phyloP scores from a whole-genome alignment of 352 stramenopile species.

The Phytophthora palmivora region DNA sequence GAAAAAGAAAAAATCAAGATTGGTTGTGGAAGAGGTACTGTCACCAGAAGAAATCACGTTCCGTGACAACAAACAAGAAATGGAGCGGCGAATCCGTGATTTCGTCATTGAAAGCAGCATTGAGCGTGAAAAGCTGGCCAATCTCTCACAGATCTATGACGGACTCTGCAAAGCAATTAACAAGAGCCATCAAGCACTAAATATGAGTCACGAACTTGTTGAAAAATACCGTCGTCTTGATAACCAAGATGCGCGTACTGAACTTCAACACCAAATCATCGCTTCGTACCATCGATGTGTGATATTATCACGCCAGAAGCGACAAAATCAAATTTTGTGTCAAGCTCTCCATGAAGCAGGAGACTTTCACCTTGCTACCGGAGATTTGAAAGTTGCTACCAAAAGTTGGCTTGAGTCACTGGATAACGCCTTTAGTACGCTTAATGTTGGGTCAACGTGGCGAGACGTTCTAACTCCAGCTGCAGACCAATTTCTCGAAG shows the following conservation, averaged over 20 bases:
- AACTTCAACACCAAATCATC: constrained; percentile 47
- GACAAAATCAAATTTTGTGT: constrained; percentile 60
- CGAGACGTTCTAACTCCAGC: constrained; percentile 45
- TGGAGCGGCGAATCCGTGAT: constrained; percentile 46
- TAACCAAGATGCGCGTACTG: constrained; percentile 6
- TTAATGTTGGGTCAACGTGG: constrained; percentile 60
- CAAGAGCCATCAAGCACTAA: constrained; percentile 68
- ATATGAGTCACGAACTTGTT: constrained; percentile 56
- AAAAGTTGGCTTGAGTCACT: constrained; percentile 79
- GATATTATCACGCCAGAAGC: constrained; percentile 66
- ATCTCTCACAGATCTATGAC: constrained; percentile 35
- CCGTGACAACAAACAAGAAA: constrained; percentile 41
- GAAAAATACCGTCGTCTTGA: constrained; percentile 44
- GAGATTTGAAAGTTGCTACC: constrained; percentile 45
- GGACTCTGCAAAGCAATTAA: constrained; percentile 54
- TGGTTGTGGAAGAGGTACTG: constrained; percentile 75
- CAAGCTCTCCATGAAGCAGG: constrained; percentile 73
- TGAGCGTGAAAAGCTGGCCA: constrained; percentile 34
- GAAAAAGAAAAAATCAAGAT: constrained; percentile 86
- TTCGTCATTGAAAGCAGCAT: constrained; percentile 32
- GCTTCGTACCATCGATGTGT: constrained; percentile 60
- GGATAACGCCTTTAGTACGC: constrained; percentile 73
- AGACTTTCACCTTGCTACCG: constrained; percentile 72
- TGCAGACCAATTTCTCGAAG: constrained; percentile 30
- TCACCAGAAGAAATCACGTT: constrained; percentile 74